Base-by-base conservation (phyloP, 352 stramenopile species). In the Lagenidium sp. region DNA sequence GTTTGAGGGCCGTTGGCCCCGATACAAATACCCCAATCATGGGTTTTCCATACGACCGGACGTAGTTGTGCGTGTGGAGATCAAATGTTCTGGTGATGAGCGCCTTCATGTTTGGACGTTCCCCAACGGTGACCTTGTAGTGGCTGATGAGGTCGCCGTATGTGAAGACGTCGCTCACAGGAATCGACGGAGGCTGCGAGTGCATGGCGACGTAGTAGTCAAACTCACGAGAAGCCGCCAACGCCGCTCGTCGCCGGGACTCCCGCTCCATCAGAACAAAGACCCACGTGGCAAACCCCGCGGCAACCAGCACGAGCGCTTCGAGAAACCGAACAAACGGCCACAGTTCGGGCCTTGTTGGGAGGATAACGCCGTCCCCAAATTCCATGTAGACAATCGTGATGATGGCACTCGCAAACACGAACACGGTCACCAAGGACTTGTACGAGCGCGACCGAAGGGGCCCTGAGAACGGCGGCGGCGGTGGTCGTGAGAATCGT, bases 11-110 rank as follows among this genome's bases (percentile, higher is more conserved):
- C 32, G 50, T 38, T 1, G 48, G 54, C 23, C 54, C 47, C 6
- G 48, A 63, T 10, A 63, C 41, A 26, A 63, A 57, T 12, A 54
- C 44, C 18, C 54, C 50, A 34, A 57, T 34, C 30, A 47, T 26
- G 4, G 43, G 29, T 30, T 52, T 47, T 2, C 36, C 42, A 8
- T 30, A 18, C 39, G 40, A 41, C 39, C 4, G 1, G 18, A 46
- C 23, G 2, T 24, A 23, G 26, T 11, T 8, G 24, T 42, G 21
- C 30, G 15, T 11, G 32, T 55, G 47, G 47, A 41, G 38, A 4
- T 22, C 35, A 11, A 25, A 36, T 19, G 28, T 28, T 13, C 24
- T 19, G 13, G 8, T 23, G 12, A 48, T 11, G 16, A 48, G 30
- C 32, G 15, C 20, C 11, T 41, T 18, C 42, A 41, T 41, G 28